These are phyloP conservation scores for Cytidiella melzeri DNA, from an alignment of 768 basidiomycete species.

Conservation along the genomic window DNA sequence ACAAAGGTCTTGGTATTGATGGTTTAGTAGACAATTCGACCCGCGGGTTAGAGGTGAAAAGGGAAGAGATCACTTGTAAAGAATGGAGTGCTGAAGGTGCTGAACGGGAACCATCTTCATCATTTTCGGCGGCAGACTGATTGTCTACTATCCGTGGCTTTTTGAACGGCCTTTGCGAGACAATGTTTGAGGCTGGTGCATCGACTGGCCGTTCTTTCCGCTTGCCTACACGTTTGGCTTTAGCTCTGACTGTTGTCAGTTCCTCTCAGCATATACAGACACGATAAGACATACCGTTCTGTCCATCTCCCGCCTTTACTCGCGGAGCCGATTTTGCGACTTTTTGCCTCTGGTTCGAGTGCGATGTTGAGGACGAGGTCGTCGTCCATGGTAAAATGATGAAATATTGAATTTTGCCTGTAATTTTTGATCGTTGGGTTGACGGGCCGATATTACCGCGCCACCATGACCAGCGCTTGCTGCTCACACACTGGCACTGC, in stretches of 20 bases:
- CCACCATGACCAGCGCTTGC: too few relatives aligned
- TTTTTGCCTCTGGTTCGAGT: conserved; percentile 26
- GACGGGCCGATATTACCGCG: too few relatives aligned
- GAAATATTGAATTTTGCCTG: too few relatives aligned
- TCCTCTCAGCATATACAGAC: conserved; percentile 9
- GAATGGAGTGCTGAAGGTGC: conserved; percentile 23
- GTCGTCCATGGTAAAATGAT: conserved; percentile 19
- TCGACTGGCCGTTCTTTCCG: conserved; percentile 41
- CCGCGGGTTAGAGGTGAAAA: conserved; percentile 26
- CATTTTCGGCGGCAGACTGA: background rate
- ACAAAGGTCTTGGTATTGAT: background rate
- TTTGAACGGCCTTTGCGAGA: conserved; percentile 40
- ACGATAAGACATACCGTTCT: conserved; percentile 48
- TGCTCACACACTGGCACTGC: too few relatives aligned
- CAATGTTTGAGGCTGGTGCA: conserved; percentile 22
- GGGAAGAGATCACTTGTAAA: conserved; percentile 65
- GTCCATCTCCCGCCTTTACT: conserved; percentile 72
- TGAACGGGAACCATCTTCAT: conserved; percentile 13
- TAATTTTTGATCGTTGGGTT: too few relatives aligned
- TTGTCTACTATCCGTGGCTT: conserved; percentile 30
- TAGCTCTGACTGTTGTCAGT: conserved; percentile 43
- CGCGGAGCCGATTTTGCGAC: conserved; percentile 21
- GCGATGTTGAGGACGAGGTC: conserved; percentile 20
- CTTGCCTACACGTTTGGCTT: conserved; percentile 66
- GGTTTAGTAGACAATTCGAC: conserved; percentile 12